These are phyloP conservation scores for Fragaria iinumae DNA, from an alignment of 306 rosid genomes.

Conservation along the genomic window DNA sequence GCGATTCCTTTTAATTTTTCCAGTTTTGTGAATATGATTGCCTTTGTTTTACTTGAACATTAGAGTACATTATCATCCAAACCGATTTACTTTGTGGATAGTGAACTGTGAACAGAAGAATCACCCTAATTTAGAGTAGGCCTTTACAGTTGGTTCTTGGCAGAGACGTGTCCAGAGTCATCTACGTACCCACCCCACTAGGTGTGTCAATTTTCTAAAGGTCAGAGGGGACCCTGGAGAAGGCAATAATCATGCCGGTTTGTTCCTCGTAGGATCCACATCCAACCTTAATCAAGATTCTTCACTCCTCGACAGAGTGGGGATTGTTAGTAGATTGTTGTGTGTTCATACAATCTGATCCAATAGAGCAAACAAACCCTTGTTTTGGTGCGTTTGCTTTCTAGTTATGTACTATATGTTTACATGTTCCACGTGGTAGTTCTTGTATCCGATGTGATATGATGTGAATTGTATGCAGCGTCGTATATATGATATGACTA, in stretches of 20 bases:
- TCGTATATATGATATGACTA: background rate
- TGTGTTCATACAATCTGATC: background rate
- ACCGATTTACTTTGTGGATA: background rate
- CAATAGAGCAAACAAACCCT: background rate
- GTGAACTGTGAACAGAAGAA: background rate
- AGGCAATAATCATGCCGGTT: background rate
- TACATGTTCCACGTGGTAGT: background rate
- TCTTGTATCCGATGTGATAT: background rate
- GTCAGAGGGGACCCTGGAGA: background rate
- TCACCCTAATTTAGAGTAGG: background rate
- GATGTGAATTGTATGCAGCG: too few relatives aligned
- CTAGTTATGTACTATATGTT: background rate
- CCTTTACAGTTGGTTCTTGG: background rate
- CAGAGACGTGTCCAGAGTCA: background rate
- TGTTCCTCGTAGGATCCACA: conserved; percentile 11
- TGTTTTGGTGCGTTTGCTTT: background rate
- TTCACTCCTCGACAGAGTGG: background rate
- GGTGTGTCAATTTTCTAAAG: background rate
- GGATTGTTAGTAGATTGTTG: background rate
- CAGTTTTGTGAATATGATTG: background rate
- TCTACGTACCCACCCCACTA: background rate
- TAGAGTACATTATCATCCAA: background rate
- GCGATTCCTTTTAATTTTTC: background rate
- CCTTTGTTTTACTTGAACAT: background rate
- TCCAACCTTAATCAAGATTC: background rate